These are phyloP conservation scores for Yarrowia alimentaria DNA, from an alignment of 805 yeast species.

Conservation along the genomic window DNA sequence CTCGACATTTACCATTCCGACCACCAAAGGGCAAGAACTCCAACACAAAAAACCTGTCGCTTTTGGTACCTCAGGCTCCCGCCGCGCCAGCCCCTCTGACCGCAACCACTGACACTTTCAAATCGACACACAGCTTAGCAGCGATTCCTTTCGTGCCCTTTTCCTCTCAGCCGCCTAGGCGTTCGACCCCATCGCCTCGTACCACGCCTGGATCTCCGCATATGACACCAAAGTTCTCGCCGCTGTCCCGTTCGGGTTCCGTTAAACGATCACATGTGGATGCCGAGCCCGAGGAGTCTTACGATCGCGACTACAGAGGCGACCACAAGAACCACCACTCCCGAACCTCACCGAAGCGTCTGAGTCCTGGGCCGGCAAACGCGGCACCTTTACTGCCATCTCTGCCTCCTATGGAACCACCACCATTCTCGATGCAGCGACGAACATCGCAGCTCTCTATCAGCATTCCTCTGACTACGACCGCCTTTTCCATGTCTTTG, in stretches of 20 bases:
- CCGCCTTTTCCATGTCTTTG: background rate
- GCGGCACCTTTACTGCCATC: background rate
- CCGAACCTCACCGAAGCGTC: conserved; percentile 4
- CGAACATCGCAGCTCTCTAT: conserved; percentile 19
- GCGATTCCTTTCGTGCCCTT: too few species aligned
- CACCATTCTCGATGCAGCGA: conserved; percentile 9
- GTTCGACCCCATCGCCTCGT: too few species aligned
- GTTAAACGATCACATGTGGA: conserved; percentile 14
- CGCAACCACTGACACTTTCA: conserved; percentile 3
- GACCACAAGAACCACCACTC: conserved; percentile 23
- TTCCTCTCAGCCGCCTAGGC: too few species aligned
- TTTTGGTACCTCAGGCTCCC: conserved; percentile 1
- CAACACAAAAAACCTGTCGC: conserved; percentile 22
- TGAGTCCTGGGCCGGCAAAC: background rate
- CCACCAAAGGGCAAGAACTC: conserved; percentile 26
- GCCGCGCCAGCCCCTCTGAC: background rate
- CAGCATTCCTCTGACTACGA: conserved; percentile 12
- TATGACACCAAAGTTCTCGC: background rate
- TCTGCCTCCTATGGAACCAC: conserved; percentile 6
- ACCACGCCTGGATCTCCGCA: too few species aligned
- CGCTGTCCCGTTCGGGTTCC: conserved; percentile 1
- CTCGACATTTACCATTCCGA: conserved; percentile 18
- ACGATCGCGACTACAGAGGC: conserved; percentile 16
- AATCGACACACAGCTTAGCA: too few species aligned
- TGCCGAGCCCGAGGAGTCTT: conserved; percentile 18